Evolutionary conservation across 495 filamentous ascomycete species (phyloP).

Genomic region (Hamigera avellanea): DNA sequence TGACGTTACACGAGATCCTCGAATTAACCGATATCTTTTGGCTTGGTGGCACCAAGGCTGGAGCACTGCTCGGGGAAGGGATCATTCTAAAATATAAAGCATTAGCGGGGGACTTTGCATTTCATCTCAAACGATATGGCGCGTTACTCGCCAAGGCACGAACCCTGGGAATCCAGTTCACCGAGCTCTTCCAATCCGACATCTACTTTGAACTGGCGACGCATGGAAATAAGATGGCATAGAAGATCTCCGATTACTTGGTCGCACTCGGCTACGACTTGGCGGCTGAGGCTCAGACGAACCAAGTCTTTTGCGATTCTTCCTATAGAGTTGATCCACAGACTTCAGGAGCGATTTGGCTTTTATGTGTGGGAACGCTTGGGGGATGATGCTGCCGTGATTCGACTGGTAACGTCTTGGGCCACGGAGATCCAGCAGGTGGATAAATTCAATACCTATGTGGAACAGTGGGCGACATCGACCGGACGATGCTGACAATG

Average conservation of each 20-base stretch:
- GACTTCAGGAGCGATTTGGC: neutral
- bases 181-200: constrained; percentile 27
- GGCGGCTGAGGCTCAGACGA: constrained; percentile 9
- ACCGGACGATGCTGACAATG: too few relatives aligned
- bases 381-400: neutral
- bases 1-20: constrained; percentile 25
- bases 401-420: constrained; percentile 4
- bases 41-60: constrained; percentile 35
- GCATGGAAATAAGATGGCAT: constrained; percentile 31
- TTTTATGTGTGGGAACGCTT: neutral
- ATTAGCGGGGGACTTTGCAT: constrained; percentile 28
- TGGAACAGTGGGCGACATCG: constrained; percentile 29
- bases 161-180: constrained; percentile 31
- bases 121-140: constrained; percentile 34
- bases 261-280: constrained; percentile 17
- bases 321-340: neutral
- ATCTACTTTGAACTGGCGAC: constrained; percentile 27
- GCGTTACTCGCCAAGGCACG: constrained; percentile 33
- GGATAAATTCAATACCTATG: neutral
- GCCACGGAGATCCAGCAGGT: constrained; percentile 20
- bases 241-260: constrained; percentile 20
- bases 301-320: neutral
- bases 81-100: constrained; percentile 24
- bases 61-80: constrained; percentile 31
- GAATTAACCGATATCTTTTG: constrained; percentile 32